Evolutionary conservation across 441 rosid species (phyloP), one percentile per base, ranked within the genome.

Genomic region (Adansonia gregorii): DNA sequence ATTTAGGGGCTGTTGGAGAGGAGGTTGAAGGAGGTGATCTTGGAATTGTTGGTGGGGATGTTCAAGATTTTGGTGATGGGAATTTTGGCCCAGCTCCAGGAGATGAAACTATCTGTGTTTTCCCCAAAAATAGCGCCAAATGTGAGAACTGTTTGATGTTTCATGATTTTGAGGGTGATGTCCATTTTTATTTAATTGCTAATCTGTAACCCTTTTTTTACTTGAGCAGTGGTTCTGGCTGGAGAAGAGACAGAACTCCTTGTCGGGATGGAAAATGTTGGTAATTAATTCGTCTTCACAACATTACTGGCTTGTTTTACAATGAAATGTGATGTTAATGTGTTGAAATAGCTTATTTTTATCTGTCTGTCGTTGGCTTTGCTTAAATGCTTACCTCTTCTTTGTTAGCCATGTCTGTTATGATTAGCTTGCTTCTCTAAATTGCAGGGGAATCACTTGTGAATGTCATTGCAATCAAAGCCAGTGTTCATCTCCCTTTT

Each of bases 231-330:
- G 86, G 92, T 93, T 66, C 72, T 86, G 19, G 98, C 98, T 74
- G 99, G 99, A 72, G 97, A 92, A 84, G 95, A 92, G 79, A 81
- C 93, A 75, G 97, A 93, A 81, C 82, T 94, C 39, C 92, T 97
- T 51, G 95, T 92, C 83, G 98, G 93, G 78, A 52, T 96, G 73
- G 94, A 88, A 83, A 96, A 96, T 80, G 95, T 89, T 77, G 99
- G 99, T 97, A 91, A 71, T 75, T 65, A 43, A 61, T 48, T 73
- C 15, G 5, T 11, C 80, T 75, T 52, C 55, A 10, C 35, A 61
- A 46, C 27, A 48, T 45, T 24, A 24, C 56, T 73, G 54, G 78
- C 46, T 74, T 71, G n/a, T 69, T 73, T 61, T 51, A 3, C n/a
- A 27, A 9, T 17, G 35, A 60, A 76, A 46, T 49, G 17, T 24